Evolutionary conservation across 192 early-diverging fungal genomes (phyloP).

Genomic region (Rhizoclosmatium globosum): DNA sequence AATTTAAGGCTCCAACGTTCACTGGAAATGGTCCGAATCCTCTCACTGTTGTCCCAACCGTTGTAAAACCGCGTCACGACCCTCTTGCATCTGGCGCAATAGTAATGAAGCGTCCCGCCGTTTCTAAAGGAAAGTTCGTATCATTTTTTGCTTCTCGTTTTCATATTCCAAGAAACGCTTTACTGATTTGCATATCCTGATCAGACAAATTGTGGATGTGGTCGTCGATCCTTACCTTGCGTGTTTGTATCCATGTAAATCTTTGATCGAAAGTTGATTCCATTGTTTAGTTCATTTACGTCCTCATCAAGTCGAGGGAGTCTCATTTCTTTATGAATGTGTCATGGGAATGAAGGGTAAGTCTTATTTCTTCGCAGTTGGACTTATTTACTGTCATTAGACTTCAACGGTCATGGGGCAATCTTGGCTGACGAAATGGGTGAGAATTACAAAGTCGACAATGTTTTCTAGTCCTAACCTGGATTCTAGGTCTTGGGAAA

Average conservation of each 20-base stretch:
- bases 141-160: no score
- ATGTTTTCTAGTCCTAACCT: not conserved
- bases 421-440: slow-evolving; percentile 65
- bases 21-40: not conserved
- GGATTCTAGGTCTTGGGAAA: slow-evolving; percentile 50
- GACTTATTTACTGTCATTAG: not conserved
- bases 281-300: slow-evolving; percentile 47
- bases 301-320: slow-evolving; percentile 59
- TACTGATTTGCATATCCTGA: not conserved
- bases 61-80: slow-evolving; percentile 24
- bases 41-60: not conserved
- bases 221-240: not conserved
- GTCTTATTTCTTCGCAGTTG: not conserved
- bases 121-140: not conserved
- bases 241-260: not conserved
- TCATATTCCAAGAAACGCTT: no score
- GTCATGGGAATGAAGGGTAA: slow-evolving; percentile 54
- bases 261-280: no score
- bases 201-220: slow-evolving; percentile 16
- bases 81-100: slow-evolving; percentile 18
- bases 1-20: slow-evolving; percentile 24
- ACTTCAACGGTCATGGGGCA: slow-evolving; percentile 55
- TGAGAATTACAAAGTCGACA: no score
- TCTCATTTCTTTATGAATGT: slow-evolving; percentile 62
- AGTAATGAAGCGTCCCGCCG: not conserved